Percentiles rank a stretch among this genome's conserved stretches.
Evolutionary conservation across 441 rosid genomes (phyloP).

Genomic region (Flueggea neowawraea): DNA sequence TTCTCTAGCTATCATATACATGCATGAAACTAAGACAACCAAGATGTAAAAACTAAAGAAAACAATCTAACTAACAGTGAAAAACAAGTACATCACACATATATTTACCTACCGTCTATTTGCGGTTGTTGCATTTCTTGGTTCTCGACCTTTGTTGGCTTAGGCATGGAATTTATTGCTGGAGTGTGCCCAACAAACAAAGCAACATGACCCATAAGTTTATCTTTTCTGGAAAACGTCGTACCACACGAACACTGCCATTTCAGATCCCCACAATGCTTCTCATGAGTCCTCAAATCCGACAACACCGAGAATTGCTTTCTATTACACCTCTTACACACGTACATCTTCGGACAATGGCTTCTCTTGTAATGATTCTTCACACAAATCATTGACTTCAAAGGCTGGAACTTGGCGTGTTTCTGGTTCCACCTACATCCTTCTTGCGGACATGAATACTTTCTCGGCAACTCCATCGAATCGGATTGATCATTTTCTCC

Average conservation of each 20-base stretch:
- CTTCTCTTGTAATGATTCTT: conserved; percentile 96
- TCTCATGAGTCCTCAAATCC: conserved; percentile 89
- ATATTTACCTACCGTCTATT: conserved; percentile 21
- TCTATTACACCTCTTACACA: conserved; percentile 70
- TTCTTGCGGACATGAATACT: conserved; percentile 79
- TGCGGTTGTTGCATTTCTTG: conserved; percentile 14
- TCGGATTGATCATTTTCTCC: neutral
- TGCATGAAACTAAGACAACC: too few relatives aligned
- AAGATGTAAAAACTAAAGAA: too few relatives aligned
- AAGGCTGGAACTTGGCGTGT: conserved; percentile 79
- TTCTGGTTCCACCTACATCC: conserved; percentile 87
- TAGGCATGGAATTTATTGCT: conserved; percentile 7
- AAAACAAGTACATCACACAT: too few relatives aligned
- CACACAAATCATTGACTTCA: conserved; percentile 81
- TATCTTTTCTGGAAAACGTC: conserved; percentile 80
- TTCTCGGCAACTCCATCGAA: conserved; percentile 23
- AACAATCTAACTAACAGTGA: too few relatives aligned
- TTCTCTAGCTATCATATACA: too few relatives aligned
- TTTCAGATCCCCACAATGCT: conserved; percentile 76
- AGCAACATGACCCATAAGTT: conserved; percentile 73
- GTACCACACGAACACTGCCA: conserved; percentile 95
- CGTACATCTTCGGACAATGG: conserved; percentile 89
- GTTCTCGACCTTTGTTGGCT: conserved; percentile 11
- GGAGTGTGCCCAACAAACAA: conserved; percentile 68
- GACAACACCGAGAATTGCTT: conserved; percentile 87